These are phyloP conservation scores for Globisporangium alternatum DNA, from an alignment of 352 stramenopile genomes.

Conservation along the genomic window DNA sequence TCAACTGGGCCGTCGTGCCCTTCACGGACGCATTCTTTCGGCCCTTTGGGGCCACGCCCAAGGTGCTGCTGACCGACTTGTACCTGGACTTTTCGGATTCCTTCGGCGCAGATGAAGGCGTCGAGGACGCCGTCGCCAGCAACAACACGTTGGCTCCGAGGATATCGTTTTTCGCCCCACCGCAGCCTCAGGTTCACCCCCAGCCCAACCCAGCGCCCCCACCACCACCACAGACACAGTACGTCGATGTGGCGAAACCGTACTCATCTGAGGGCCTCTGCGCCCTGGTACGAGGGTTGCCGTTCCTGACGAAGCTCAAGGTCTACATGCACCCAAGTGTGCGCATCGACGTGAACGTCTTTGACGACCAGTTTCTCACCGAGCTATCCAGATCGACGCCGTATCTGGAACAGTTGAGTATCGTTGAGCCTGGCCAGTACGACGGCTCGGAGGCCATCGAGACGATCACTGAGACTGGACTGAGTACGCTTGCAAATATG, in stretches of 20 bases:
- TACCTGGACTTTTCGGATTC: constrained; percentile 38
- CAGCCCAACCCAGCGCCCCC: not conserved
- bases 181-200: not conserved
- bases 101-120: constrained; percentile 10
- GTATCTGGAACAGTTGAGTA: constrained; percentile 35
- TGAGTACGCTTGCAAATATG: constrained; percentile 31
- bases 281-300: constrained; percentile 28
- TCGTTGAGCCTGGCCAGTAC: constrained; percentile 32
- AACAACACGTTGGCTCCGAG: not conserved
- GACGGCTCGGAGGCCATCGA: constrained; percentile 29
- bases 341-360: constrained; percentile 38
- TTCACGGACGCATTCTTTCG: constrained; percentile 48
- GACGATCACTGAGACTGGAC: constrained; percentile 24
- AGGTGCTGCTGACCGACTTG: constrained; percentile 36
- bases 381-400: constrained; percentile 22
- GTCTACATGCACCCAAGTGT: constrained; percentile 32
- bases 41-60: constrained; percentile 38
- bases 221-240: not conserved
- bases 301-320: constrained; percentile 32
- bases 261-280: constrained; percentile 36
- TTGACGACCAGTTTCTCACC: constrained; percentile 34
- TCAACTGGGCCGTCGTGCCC: constrained; percentile 57
- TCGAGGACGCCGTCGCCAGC: not conserved
- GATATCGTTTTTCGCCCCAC: constrained; percentile 3
- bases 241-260: constrained; percentile 19